These are phyloP conservation scores for Pulveroboletus sp. DNA, from an alignment of 768 basidiomycete genomes.

Conservation along the genomic window DNA sequence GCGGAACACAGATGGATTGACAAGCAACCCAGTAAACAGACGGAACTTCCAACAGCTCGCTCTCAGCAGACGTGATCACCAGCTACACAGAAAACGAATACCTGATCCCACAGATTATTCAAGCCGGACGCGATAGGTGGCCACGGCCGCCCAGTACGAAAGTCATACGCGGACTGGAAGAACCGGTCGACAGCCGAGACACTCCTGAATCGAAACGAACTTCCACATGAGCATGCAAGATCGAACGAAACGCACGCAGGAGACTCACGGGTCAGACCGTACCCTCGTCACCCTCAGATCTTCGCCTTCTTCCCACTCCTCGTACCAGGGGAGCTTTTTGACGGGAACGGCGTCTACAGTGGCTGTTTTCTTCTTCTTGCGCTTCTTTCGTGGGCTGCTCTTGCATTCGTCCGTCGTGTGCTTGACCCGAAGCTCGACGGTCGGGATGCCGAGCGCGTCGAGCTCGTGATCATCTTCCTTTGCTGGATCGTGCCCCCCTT, in stretches of 20 bases:
- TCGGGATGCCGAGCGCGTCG: slow-evolving; percentile 65
- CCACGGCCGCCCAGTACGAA: slow-evolving; percentile 41
- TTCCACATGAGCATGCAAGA: too few species aligned
- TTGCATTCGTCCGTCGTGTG: slow-evolving; percentile 56
- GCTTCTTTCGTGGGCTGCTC: slow-evolving; percentile 50
- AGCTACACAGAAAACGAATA: slow-evolving; percentile 23
- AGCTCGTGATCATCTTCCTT: slow-evolving; percentile 49
- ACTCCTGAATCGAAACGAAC: slow-evolving; percentile 30
- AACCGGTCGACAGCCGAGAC: slow-evolving; percentile 49
- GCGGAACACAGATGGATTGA: slow-evolving; percentile 37
- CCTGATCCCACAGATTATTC: slow-evolving; percentile 60
- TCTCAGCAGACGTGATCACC: slow-evolving; percentile 8
- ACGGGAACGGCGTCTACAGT: slow-evolving; percentile 13
- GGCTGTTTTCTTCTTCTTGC: slow-evolving; percentile 36
- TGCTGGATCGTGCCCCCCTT: slow-evolving; percentile 25
- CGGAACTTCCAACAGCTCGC: slow-evolving; percentile 45
- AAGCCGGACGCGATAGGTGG: slow-evolving; percentile 30
- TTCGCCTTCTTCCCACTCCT: slow-evolving; percentile 68
- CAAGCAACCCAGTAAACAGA: slow-evolving; percentile 53
- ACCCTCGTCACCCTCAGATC: slow-evolving; percentile 37
- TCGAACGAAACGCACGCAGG: not conserved
- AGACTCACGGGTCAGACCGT: slow-evolving; percentile 48
- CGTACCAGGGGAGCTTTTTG: slow-evolving; percentile 51
- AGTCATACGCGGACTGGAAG: slow-evolving; percentile 54
- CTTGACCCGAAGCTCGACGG: slow-evolving; percentile 47